Evolutionary conservation across 2,329 filamentous ascomycete genomes (phyloP).

Genomic region (Arthrobotrys pseudoclavata): DNA sequence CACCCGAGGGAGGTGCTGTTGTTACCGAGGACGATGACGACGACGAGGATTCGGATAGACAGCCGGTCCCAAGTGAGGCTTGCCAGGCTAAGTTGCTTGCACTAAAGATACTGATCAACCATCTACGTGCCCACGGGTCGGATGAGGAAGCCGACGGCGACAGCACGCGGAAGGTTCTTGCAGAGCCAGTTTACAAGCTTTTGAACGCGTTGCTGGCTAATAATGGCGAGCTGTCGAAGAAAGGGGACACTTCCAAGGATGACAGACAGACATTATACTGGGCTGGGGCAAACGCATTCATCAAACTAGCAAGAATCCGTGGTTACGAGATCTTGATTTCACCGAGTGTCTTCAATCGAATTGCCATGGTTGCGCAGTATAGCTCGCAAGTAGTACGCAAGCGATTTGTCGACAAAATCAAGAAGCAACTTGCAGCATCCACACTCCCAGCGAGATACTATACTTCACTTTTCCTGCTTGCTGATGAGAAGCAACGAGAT

Average conservation of each 20-base stretch:
- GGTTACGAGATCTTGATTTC: slow-evolving; percentile 81
- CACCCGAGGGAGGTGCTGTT: slow-evolving; percentile 71
- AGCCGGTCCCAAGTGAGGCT: slow-evolving; percentile 65
- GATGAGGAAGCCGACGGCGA: slow-evolving; percentile 66
- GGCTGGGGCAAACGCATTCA: slow-evolving; percentile 80
- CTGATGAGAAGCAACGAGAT: slow-evolving; percentile 84
- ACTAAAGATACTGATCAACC: slow-evolving; percentile 87
- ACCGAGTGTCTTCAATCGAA: slow-evolving; percentile 80
- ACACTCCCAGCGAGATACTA: slow-evolving; percentile 83
- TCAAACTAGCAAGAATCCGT: slow-evolving; percentile 86
- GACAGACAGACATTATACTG: slow-evolving; percentile 87
- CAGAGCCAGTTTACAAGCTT: slow-evolving; percentile 80
- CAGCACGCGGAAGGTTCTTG: slow-evolving; percentile 69
- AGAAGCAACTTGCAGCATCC: slow-evolving; percentile 86
- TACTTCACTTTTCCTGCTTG: slow-evolving; percentile 87
- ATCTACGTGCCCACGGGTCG: slow-evolving; percentile 73
- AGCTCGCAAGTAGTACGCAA: slow-evolving; percentile 78
- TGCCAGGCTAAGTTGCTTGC: slow-evolving; percentile 86
- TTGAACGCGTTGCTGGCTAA: slow-evolving; percentile 81
- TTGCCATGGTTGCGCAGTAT: slow-evolving; percentile 87
- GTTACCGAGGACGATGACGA: slow-evolving; percentile 71
- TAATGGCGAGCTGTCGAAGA: slow-evolving; percentile 84
- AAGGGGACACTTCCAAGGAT: slow-evolving; percentile 78
- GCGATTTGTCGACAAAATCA: slow-evolving; percentile 84
- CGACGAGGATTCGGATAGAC: slow-evolving; percentile 77